These are phyloP conservation scores for Jacaranda mimosifolia DNA, from an alignment of 257 asterid genomes.

Conservation along the genomic window DNA sequence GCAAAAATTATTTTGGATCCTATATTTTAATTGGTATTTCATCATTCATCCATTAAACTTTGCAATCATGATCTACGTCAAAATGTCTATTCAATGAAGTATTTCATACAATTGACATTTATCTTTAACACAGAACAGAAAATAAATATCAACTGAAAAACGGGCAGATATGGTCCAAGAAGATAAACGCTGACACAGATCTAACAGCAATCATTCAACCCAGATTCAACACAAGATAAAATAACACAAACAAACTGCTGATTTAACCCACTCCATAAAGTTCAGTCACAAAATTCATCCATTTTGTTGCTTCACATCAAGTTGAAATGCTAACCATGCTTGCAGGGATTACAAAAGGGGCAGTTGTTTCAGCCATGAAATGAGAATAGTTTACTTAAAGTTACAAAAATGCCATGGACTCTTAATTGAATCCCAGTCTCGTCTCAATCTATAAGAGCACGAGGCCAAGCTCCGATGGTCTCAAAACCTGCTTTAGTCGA, in stretches of 20 bases:
- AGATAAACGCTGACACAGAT: neutral
- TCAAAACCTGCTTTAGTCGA: conserved; percentile 66
- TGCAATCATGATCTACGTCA: no score
- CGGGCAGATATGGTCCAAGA: neutral
- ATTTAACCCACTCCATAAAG: conserved; percentile 19
- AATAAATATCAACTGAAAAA: no score
- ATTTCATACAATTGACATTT: no score
- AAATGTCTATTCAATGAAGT: no score
- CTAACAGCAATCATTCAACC: neutral
- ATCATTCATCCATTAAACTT: no score
- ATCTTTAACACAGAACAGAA: no score
- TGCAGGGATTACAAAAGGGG: conserved; percentile 1
- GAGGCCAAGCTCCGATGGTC: conserved; percentile 82
- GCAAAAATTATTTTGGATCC: no score
- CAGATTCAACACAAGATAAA: neutral
- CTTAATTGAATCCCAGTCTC: neutral
- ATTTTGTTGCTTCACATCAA: conserved; percentile 12
- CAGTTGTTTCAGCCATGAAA: conserved; percentile 28
- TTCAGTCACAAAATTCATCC: conserved; percentile 15
- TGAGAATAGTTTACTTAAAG: conserved; percentile 13
- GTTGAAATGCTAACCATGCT: conserved; percentile 17
- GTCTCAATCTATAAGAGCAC: conserved; percentile 62
- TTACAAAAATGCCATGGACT: conserved; percentile 35
- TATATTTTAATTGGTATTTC: no score
- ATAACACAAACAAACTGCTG: neutral